These are phyloP conservation scores for Meripilus lineatus DNA, from an alignment of 1,284 basidiomycete genomes.

Conservation along the genomic window DNA sequence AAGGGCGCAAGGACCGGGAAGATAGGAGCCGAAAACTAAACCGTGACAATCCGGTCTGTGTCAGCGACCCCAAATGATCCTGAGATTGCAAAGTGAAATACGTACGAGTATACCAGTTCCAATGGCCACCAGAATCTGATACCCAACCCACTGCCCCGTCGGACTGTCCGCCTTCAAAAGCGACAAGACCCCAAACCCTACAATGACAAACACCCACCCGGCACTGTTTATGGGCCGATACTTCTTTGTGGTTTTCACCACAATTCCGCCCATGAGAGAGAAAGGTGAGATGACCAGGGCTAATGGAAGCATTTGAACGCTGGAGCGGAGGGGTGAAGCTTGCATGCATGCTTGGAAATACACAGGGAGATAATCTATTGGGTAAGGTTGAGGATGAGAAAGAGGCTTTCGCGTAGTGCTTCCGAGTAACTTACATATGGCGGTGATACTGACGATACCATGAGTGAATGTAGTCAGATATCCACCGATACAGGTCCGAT, in stretches of 20 bases:
- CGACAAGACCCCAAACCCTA: constrained; percentile 26
- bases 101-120: constrained; percentile 24
- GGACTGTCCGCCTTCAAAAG: constrained; percentile 21
- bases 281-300: constrained; percentile 20
- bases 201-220: constrained; percentile 25
- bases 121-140: constrained; percentile 22
- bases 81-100: neutral
- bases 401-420: neutral
- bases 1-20: constrained; percentile 33
- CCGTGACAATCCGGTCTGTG: neutral
- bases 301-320: constrained; percentile 21
- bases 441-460: constrained; percentile 12
- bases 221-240: constrained; percentile 21
- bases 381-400: neutral
- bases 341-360: constrained; percentile 36
- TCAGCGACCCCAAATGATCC: neutral
- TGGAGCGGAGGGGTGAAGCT: constrained; percentile 19
- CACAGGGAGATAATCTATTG: constrained; percentile 29
- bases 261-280: constrained; percentile 20
- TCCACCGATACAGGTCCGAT: constrained; percentile 11
- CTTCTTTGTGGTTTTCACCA: constrained; percentile 15
- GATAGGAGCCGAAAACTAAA: constrained; percentile 19
- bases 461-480: constrained; percentile 11
- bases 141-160: constrained; percentile 28
- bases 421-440: constrained; percentile 15